Base-by-base conservation (phyloP, 768 basidiomycete genomes). In the Tubosaeta sp. region DNA sequence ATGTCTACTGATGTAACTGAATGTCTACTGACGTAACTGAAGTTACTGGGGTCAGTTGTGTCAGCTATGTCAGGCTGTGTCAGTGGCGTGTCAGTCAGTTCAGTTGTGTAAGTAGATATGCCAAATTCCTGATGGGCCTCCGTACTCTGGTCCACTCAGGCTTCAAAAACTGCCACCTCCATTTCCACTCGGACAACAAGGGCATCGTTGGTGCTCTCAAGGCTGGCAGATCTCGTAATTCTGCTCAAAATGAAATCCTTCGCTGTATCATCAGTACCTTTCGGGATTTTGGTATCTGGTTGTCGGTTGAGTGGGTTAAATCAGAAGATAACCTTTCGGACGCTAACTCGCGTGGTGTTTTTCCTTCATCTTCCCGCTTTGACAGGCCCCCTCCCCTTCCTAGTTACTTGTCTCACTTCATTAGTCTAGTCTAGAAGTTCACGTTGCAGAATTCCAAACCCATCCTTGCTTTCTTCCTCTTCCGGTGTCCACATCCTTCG, bases 101-200 rank as follows among this genome's bases (percentile, higher is more conserved):
- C n/a, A n/a, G n/a, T n/a, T n/a, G n/a, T n/a, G n/a, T n/a, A n/a
- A n/a, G n/a, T n/a, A n/a, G n/a, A n/a, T n/a, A n/a, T n/a, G n/a
- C n/a, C n/a, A n/a, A n/a, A n/a, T n/a, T n/a, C n/a, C n/a, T n/a
- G n/a, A n/a, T n/a, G n/a, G 35, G 35, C 7, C 24, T 46, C 1
- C 5, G 32, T 2, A 31, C 46, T 0, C 12, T 47, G 1, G 22
- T 45, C 11, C 53, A 67, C 0, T 43, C 61, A 0, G 63, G 64
- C 1, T 55, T 62, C 29, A 6, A 3, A 0, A 53, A 64, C 6
- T 58, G 53, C 6, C 64, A 63, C 18, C 39, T 76, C 4, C 38
- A 51, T 0, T 47, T 80, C 1, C 63, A 65, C 6, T 76, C 73
- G 0, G 76, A 80, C 53, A 77, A 79, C 49, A 30, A 56, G 7